These are phyloP conservation scores for Scalesia atractyloides DNA, from an alignment of 129 eudicot genomes.

Conservation along the genomic window DNA sequence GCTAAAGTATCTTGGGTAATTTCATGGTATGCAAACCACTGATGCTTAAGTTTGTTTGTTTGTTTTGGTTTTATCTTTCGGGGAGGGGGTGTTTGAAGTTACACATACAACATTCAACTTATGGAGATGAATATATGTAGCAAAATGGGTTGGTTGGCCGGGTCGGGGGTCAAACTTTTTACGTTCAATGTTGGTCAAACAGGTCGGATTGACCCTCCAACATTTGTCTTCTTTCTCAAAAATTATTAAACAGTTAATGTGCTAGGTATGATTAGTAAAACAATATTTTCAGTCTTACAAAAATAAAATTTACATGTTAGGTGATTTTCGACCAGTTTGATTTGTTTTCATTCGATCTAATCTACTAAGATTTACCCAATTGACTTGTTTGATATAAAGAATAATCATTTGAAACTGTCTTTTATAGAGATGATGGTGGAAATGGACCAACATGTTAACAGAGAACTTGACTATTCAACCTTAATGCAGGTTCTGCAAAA, in stretches of 20 bases:
- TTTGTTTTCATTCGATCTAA: not conserved
- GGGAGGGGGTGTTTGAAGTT: not conserved
- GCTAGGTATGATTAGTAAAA: not conserved
- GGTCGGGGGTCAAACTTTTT: too few species aligned
- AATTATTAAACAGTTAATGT: not conserved
- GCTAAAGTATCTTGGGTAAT: constrained; percentile 88
- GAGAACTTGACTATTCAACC: constrained; percentile 9
- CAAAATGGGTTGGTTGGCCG: not conserved
- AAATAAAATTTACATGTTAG: not conserved
- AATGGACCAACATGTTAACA: not conserved
- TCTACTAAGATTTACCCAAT: not conserved
- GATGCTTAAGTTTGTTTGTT: constrained; percentile 1
- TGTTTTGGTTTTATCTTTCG: not conserved
- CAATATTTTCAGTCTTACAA: not conserved
- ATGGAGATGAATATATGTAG: not conserved
- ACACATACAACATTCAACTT: not conserved
- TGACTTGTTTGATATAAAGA: not conserved
- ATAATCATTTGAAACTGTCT: not conserved
- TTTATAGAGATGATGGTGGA: not conserved
- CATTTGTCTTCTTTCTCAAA: not conserved
- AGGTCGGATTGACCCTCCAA: constrained; percentile 3
- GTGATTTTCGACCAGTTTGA: not conserved
- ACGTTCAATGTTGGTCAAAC: too few species aligned
- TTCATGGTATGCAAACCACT: constrained; percentile 29
- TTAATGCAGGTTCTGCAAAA: constrained; percentile 41